Base-by-base conservation (phyloP, 352 stramenopile species). In the Saprolegnia diclina region DNA sequence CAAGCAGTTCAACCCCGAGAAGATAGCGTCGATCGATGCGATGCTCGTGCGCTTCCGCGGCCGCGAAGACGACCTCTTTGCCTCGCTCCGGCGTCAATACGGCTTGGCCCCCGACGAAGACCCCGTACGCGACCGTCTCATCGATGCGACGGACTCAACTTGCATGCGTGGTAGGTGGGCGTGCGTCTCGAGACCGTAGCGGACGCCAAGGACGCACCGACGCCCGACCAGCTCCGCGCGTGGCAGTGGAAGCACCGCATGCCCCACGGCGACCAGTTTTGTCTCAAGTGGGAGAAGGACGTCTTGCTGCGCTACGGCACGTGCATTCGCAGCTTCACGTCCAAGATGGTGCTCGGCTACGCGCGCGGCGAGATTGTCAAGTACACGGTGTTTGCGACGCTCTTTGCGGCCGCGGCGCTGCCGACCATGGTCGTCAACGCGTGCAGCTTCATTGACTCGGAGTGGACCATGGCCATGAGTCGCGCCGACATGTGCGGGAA, bases 181-280 rank as follows among this genome's bases (percentile, higher is more conserved):
- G 44, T 67, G 5, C 18, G n/a, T 19, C 38, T 67, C 11, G 61
- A 67, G 13, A 53, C n/a, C n/a, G n/a, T n/a, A n/a, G n/a, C n/a
- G n/a, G n/a, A 7, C n/a, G 46, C 14, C 45, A 66, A 59, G 1
- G 19, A 19, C 19, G 0, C 13, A 46, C n/a, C 56, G 14, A 29
- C 52, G 24, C 53, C 56, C 13, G 72, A 73, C 19, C 38, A 57
- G 9, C 76, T 90, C 56, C 82, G 83, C 9, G 82, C 83, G 4
- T 94, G 87, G 87, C 76, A 84, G 2, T 94, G 87, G 87, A 92
- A 91, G 52, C 85, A 94, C 38, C 82, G 87, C 1, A 89, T 93
- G 48, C 77, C 78, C 5, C 82, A 92, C 53, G 87, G 85, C 19
- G 87, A 94, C 38, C 87, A 94, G 56, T 94, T 92, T 65, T 89